Base-by-base conservation (phyloP, 441 rosid species). In the Populus hybrid region DNA sequence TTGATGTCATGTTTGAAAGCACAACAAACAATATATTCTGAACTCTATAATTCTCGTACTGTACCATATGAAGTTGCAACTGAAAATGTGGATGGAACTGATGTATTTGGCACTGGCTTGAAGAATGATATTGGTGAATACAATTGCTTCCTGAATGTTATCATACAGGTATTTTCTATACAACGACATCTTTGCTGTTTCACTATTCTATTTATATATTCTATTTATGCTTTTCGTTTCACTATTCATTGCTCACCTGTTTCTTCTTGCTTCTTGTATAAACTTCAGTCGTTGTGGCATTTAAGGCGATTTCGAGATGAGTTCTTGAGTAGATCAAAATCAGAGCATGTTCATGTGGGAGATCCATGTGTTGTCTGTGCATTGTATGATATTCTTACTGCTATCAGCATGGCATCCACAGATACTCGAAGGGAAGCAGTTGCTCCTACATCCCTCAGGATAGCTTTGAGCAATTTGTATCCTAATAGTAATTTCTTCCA, bases 341-440 rank as follows among this genome's bases (percentile, higher is more conserved):
- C 86, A 75, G 91, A 88, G 73, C 99, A 95, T 77, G 79, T 81
- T 82, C 99, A 95, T 85, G 92, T 92, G 65, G 99, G 99, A 71
- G 92, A 88, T 82, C 99, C 99, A 72, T 95, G 99, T 81, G 99
- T 92, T 73, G 89, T 89, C 79, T 95, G 99, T 82, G 92, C 98
- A 28, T 79, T 94, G 72, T 86, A 88, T 84, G 95, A 90, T 77
- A 89, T 94, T 77, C 89, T 95, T 75, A 82, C 83, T 79, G 97
- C 99, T 72, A 82, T 95, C 83, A 89, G 79, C 72, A 64, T 75
- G 72, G 91, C 97, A 23, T 85, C 91, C 38, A 82, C 79, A 35
- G 97, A 89, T 84, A 63, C 75, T 19, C 81, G 71, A 76, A 89
- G 85, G 84, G 92, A 90, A 86, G 90, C 97, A 66, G 91, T 94